Base-by-base conservation (phyloP, 306 rosid genomes). In the Vigna mungo region DNA sequence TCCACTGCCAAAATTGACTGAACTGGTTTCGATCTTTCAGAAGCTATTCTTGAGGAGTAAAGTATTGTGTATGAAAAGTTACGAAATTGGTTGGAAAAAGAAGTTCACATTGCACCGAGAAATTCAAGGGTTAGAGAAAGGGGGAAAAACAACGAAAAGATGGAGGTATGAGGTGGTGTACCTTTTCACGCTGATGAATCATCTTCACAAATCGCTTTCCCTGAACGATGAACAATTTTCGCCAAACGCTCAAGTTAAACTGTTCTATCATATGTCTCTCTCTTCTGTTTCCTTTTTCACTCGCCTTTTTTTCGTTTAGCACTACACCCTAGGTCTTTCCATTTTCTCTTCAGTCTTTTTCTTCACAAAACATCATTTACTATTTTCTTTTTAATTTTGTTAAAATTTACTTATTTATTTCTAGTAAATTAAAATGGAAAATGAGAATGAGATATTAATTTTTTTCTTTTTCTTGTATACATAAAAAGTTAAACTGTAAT, bases 121-220 rank as follows among this genome's bases (percentile, higher is more conserved):
- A 74, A 59, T 27, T 59, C 1, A 47, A 75, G 41, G 37, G 32
- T 34, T 36, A 7, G 43, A 23, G 32, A 30, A 27, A 30, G 7
- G 4, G 3, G 25, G 16, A n/a, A 0, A n/a, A 11, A 20, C 3
- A 69, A 15, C 7, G 23, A 67, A 15, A 6, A 30, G 12, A 25
- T 4, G 7, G 23, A 21, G 7, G 4, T 1, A 43, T 43, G 10
- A 37, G 43, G 43, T 37, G 43, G n/a, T 8, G 27, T n/a, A 75
- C 80, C 80, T 59, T 75, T 48, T 63, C 4, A 58, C 2, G 37
- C 4, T 51, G 52, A 30, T 43, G 79, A 32, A 23, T 14, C 66
- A 27, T 59, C 18, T 17, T 59, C 36, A 59, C 10, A 27, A 59
- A 59, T 27, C 18, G 20, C 66, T 27, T 0, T 25, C 9, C 10